Conservation (phyloP, 2,329 filamentous ascomycete genomes). For the Claviceps lovelessii region DNA sequence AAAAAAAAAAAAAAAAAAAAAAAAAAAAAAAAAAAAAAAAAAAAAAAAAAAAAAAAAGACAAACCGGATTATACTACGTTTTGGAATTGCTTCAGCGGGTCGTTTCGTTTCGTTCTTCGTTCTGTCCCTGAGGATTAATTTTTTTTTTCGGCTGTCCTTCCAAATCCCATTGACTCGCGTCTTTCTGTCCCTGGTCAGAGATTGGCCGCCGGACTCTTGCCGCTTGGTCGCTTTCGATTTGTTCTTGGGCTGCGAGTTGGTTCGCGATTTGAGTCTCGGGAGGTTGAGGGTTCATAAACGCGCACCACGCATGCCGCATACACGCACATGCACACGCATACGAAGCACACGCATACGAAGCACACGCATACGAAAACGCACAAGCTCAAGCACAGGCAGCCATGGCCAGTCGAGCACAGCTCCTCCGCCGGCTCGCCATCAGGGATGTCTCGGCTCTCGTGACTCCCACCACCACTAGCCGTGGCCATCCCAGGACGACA, state of each 20-base stretch:
- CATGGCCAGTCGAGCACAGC: constrained; percentile 5
- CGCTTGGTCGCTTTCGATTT: not conserved
- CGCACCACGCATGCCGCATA: not conserved
- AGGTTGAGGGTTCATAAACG: not conserved
- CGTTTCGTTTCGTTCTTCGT: too few species aligned
- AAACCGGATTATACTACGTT: not conserved
- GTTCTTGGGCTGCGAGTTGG: not conserved
- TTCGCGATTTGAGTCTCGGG: not conserved
- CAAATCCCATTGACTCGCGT: not conserved
- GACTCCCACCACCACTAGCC: not conserved
- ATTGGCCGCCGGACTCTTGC: not conserved
- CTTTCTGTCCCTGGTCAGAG: not conserved
- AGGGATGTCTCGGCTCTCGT: constrained; percentile 1
- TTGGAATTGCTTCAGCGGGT: not conserved
- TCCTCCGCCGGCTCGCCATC: constrained; percentile 2
- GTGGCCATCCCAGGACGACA: not conserved
- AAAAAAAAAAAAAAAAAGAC: too few species aligned
- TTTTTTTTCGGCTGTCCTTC: too few species aligned
- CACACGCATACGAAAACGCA: not conserved
- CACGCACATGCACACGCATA: not conserved
- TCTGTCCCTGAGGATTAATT: too few species aligned
- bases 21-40: too few species aligned
- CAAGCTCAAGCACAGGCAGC: not conserved
- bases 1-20: too few species aligned
- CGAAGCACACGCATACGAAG: not conserved